A percentile compares a stretch with the other conserved stretches of the same genome.
Evolutionary conservation across 2,329 filamentous ascomycete species (phyloP).

Genomic region (Talaromyces rugulosus): DNA sequence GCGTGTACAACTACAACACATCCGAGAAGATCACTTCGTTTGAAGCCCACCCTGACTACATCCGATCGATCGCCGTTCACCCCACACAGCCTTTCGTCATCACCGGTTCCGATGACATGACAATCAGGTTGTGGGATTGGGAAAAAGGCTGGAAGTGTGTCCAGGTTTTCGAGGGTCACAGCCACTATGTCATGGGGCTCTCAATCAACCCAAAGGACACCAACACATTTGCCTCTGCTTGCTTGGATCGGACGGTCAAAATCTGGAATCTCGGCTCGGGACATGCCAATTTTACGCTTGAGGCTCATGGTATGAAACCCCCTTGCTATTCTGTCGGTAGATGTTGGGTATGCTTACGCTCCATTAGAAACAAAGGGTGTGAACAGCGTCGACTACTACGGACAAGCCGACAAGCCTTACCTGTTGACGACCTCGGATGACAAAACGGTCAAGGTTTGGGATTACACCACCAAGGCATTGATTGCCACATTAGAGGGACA

Average conservation of each 20-base stretch:
- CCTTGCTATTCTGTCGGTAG: neutral
- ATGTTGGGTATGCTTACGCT: neutral
- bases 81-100: constrained; percentile 93
- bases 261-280: constrained; percentile 94
- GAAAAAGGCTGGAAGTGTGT: constrained; percentile 98
- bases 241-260: constrained; percentile 93
- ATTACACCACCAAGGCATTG: constrained; percentile 96
- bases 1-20: constrained; percentile 99
- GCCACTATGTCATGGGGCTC: constrained; percentile 94
- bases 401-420: constrained; percentile 69
- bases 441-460: constrained; percentile 96
- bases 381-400: constrained; percentile 90
- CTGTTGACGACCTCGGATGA: constrained; percentile 96
- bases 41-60: constrained; percentile 97
- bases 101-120: constrained; percentile 97
- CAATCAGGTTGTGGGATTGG: constrained; percentile 98
- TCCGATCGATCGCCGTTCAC: constrained; percentile 92
- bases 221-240: constrained; percentile 88
- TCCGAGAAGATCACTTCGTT: constrained; percentile 97
- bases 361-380: constrained; percentile 76
- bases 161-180: constrained; percentile 92
- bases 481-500: constrained; percentile 96
- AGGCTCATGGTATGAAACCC: constrained; percentile 65
- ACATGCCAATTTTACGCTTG: constrained; percentile 93
- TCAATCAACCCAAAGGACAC: constrained; percentile 98